Evolutionary conservation across 208 protist genomes (phyloP).

Genomic region (Leishmania tarentolae): DNA sequence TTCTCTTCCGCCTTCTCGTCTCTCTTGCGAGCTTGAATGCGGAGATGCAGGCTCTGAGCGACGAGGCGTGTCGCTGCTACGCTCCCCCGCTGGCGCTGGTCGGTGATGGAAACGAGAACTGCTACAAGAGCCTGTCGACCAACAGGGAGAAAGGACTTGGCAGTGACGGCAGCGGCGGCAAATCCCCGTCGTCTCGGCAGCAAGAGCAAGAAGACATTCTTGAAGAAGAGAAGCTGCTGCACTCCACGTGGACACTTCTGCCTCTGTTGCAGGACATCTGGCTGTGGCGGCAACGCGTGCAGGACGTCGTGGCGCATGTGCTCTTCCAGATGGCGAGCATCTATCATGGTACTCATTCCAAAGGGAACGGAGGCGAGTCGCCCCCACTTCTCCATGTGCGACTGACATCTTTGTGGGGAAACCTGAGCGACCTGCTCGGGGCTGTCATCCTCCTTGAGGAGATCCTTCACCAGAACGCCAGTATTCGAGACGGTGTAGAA

Average conservation of each 20-base stretch:
- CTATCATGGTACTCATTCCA: conserved; percentile 28
- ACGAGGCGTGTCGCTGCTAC: conserved; percentile 39
- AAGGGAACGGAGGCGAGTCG: not conserved
- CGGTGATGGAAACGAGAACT: conserved; percentile 42
- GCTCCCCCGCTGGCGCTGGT: conserved; percentile 53
- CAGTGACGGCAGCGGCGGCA: not conserved
- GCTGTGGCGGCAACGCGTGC: conserved; percentile 70
- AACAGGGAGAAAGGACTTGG: not conserved
- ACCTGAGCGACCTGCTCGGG: conserved; percentile 66
- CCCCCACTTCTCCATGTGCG: conserved; percentile 45
- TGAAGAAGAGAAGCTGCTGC: conserved; percentile 76
- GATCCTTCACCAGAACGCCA: conserved; percentile 72
- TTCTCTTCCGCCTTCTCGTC: conserved; percentile 48
- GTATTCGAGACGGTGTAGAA: conserved; percentile 54
- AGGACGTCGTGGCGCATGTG: conserved; percentile 64
- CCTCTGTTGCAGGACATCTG: conserved; percentile 79
- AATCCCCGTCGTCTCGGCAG: not conserved
- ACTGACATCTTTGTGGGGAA: conserved; percentile 64
- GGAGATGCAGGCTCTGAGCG: conserved; percentile 55
- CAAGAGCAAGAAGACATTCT: conserved; percentile 12
- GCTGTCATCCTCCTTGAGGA: conserved; percentile 84
- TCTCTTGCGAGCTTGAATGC: conserved; percentile 36
- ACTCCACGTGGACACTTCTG: conserved; percentile 60
- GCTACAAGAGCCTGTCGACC: conserved; percentile 5
- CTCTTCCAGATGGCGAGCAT: conserved; percentile 81